phyloP scores from a whole-genome alignment of 2,329 filamentous ascomycete genomes.

The Nothomitra cinnamomea region DNA sequence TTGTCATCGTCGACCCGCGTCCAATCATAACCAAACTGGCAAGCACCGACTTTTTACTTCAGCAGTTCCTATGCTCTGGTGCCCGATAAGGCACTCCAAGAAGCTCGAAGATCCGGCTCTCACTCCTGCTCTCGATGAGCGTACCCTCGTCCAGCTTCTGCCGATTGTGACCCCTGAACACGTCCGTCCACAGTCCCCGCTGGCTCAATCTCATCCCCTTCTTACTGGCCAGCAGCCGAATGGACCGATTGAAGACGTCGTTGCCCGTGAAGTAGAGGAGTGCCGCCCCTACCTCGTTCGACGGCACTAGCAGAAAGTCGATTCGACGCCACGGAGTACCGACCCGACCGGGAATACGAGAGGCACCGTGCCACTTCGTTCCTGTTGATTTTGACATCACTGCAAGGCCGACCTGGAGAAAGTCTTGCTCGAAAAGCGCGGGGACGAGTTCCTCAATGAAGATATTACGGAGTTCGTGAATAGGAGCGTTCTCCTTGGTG shows the following conservation, averaged over 20 bases:
- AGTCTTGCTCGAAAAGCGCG: constrained; percentile 39
- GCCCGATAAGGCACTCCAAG: constrained; percentile 74
- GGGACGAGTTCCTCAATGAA: constrained; percentile 46
- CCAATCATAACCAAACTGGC: too few relatives aligned
- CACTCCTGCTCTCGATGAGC: constrained; percentile 56
- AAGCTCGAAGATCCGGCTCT: constrained; percentile 65
- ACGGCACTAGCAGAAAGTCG: constrained; percentile 71
- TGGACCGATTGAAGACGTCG: constrained; percentile 81
- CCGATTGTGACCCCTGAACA: constrained; percentile 40
- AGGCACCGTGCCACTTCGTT: constrained; percentile 82
- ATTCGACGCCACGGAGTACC: constrained; percentile 54
- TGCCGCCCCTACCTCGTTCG: constrained; percentile 63
- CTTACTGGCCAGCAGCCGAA: constrained; percentile 61
- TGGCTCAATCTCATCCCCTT: constrained; percentile 80
- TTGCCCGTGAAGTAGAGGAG: constrained; percentile 94
- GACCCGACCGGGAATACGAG: constrained; percentile 38
- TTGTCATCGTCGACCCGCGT: too few relatives aligned
- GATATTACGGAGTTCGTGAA: constrained; percentile 41
- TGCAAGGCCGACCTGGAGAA: constrained; percentile 55
- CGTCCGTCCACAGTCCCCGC: constrained; percentile 56
- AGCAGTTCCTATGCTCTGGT: constrained; percentile 61
- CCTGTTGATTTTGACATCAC: constrained; percentile 37
- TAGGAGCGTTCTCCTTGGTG: constrained; percentile 44
- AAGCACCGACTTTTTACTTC: too few relatives aligned
- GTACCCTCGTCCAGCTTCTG: constrained; percentile 48